These are phyloP conservation scores for Aureobasidium sp. DNA, from an alignment of 2,329 filamentous ascomycete genomes.

Conservation along the genomic window DNA sequence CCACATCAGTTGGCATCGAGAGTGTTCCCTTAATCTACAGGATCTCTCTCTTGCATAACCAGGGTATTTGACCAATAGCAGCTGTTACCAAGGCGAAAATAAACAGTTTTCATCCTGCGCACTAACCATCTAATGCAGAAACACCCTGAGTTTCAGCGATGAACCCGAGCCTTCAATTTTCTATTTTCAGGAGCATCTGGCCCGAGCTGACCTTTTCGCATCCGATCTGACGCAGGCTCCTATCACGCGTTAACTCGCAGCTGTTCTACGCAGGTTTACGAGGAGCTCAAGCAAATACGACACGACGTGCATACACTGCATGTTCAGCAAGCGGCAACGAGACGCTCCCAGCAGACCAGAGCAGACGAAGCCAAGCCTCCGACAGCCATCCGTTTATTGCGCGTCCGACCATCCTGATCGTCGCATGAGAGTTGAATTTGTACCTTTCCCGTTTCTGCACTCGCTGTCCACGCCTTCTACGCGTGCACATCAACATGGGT, in stretches of 20 bases:
- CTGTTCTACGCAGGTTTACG: not conserved
- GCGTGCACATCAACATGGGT: constrained; percentile 55
- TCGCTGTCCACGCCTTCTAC: not conserved
- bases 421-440: not conserved
- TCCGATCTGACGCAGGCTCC: constrained; percentile 7
- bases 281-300: constrained; percentile 1
- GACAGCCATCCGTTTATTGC: not conserved
- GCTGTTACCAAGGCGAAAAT: too few relatives aligned
- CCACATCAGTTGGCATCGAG: too few relatives aligned
- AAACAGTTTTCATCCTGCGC: too few relatives aligned
- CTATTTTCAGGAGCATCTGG: constrained; percentile 7
- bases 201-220: constrained; percentile 5
- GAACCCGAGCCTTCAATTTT: too few relatives aligned
- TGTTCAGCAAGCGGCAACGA: constrained; percentile 1
- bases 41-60: too few relatives aligned
- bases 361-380: not conserved
- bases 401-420: not conserved
- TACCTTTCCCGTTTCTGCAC: not conserved
- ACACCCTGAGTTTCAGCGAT: too few relatives aligned
- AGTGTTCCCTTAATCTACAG: too few relatives aligned
- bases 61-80: too few relatives aligned
- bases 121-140: too few relatives aligned
- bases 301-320: not conserved
- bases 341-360: not conserved
- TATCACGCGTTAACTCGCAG: constrained; percentile 6